Evolutionary conservation across 768 basidiomycete species (phyloP), one percentile per base, ranked within the genome.

Genomic region (Lanmaoa rubissima): DNA sequence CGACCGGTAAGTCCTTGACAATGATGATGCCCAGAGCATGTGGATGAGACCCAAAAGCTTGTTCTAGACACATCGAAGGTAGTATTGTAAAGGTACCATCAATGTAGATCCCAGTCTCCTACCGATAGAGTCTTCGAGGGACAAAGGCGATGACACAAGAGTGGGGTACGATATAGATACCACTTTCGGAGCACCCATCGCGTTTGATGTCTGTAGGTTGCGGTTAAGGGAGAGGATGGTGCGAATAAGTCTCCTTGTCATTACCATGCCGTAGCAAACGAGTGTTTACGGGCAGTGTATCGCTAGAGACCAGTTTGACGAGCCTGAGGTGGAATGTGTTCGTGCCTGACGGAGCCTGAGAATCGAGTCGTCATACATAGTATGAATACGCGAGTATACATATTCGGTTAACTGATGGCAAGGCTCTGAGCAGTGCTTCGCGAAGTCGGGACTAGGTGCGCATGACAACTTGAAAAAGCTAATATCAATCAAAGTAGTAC

Each of bases 41-140:
- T 9, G 88, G 81, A 56, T 83, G 77, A 12, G 90, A 91, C 21
- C 93, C 94, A 65, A 96, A 96, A 4, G 90, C 94, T 61, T 83
- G 79, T 63, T 87, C 89, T 91, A 61, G 17, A 47, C 11, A 39
- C 40, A 40, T 35, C 21, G 41, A 46, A 19, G 41, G 48, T 50
- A n/a, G 46, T 44, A 21, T 49, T 17, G 35, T 54, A 7, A 28
- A 46, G 19, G 14, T 40, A 26, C 41, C n/a, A 21, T 56, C 43
- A 13, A 17, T n/a, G 28, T 16, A 19, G 48, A 45, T 46, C 42
- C 28, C 43, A 44, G 41, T 34, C 19, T 57, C 75, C 55, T 58
- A 85, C 90, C 85, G 56, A 96, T 92, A 19, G 86, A 80, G 19
- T 76, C 60, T 31, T 75, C 69, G 13, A 92, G 74, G 5, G 81